These are phyloP conservation scores for Glarea lozoyensis DNA, from an alignment of 495 filamentous ascomycete species.

Conservation along the genomic window DNA sequence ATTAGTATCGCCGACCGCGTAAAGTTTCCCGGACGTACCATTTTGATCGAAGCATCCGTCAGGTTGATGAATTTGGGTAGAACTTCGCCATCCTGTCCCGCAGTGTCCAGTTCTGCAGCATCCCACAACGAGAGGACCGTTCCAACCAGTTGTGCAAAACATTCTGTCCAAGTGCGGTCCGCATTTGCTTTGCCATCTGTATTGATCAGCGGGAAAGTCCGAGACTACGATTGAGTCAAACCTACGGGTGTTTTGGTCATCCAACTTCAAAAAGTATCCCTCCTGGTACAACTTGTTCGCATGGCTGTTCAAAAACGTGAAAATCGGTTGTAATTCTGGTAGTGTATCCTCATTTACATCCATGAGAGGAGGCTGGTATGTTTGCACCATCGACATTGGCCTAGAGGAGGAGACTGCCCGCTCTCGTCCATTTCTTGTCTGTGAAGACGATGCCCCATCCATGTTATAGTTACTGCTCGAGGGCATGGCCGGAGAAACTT, in stretches of 20 bases:
- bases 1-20: too few relatives aligned
- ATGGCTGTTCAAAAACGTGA: constrained; percentile 89
- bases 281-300: constrained; percentile 95
- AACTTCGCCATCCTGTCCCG: constrained; percentile 73
- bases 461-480: constrained; percentile 1
- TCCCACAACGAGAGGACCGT: constrained; percentile 96
- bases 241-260: constrained; percentile 85
- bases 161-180: constrained; percentile 92
- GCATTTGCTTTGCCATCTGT: constrained; percentile 81
- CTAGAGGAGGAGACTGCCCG: constrained; percentile 28
- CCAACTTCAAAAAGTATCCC: constrained; percentile 92
- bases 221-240: background rate
- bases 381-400: constrained; percentile 57
- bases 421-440: constrained; percentile 16
- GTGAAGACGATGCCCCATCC: constrained; percentile 10
- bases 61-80: constrained; percentile 94
- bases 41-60: constrained; percentile 93
- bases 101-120: constrained; percentile 83
- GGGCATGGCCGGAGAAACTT: constrained; percentile 5
- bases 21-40: too few relatives aligned
- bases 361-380: constrained; percentile 82
- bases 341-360: constrained; percentile 76
- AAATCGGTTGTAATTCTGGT: constrained; percentile 89
- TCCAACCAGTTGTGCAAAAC: constrained; percentile 92
- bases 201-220: constrained; percentile 20